Evolutionary conservation across 2,329 filamentous ascomycete genomes (phyloP).

Genomic region (Thielaviopsis punctulata): DNA sequence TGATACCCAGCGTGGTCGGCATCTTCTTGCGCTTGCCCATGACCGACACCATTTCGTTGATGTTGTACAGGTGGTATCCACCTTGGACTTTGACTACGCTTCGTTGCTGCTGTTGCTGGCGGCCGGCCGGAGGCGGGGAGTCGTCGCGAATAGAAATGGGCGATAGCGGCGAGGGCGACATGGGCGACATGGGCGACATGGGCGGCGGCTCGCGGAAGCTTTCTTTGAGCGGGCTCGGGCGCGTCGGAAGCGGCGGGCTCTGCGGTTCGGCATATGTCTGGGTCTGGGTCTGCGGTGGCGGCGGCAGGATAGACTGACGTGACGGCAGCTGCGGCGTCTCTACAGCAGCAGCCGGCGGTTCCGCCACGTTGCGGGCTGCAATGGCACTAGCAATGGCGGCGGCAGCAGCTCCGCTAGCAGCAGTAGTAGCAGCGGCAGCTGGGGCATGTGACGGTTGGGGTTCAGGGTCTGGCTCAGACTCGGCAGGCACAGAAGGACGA

Average conservation of each 20-base stretch:
- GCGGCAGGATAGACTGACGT: conserved; percentile 13
- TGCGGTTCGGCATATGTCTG: conserved; percentile 15
- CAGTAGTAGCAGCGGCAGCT: conserved; percentile 3
- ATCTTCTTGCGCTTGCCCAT: conserved; percentile 97
- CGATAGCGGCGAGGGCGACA: conserved; percentile 5
- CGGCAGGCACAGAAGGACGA: conserved; percentile 22
- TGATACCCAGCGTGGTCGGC: conserved; percentile 92
- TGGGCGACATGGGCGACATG: conserved; percentile 8
- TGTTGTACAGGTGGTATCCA: conserved; percentile 87
- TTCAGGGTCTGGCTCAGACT: conserved; percentile 17
- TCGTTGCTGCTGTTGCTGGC: conserved; percentile 33
- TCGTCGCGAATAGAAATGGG: conserved; percentile 24
- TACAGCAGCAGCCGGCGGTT: conserved; percentile 1
- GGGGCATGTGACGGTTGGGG: conserved; percentile 11
- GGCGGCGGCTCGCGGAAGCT: conserved; percentile 9
- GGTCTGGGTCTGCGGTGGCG: conserved; percentile 14
- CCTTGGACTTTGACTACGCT: conserved; percentile 19
- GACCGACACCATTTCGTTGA: conserved; percentile 92
- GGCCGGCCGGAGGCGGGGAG: conserved; percentile 27
- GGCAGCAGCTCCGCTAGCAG: conserved; percentile 30
- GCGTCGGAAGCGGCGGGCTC: conserved; percentile 23
- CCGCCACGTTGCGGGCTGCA: conserved; percentile 23
- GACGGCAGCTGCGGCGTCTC: conserved; percentile 16
- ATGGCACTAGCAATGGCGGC: conserved; percentile 40
- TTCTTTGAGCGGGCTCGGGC: conserved; percentile 7